A percentile compares a stretch with the other conserved stretches of the same genome.
phyloP scores from a whole-genome alignment of 495 filamentous ascomycete species.

The Rostrohypoxylon terebratum region DNA sequence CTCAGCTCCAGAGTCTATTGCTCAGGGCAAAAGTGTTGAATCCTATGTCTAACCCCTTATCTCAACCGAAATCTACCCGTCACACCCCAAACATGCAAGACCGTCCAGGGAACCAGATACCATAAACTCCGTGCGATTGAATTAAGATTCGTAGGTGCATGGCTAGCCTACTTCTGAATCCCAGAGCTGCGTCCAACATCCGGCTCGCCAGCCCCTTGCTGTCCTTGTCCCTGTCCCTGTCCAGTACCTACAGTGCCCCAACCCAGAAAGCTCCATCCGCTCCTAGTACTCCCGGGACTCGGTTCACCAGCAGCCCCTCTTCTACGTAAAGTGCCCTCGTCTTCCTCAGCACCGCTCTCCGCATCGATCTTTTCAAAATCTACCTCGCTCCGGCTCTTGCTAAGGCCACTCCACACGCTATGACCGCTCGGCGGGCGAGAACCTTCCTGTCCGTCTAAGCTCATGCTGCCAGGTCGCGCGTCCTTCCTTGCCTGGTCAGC shows the following conservation, averaged over 20 bases:
- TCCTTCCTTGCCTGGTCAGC: constrained; percentile 38
- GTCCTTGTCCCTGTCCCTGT: constrained; percentile 7
- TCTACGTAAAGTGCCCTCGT: constrained; percentile 51
- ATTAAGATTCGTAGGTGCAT: constrained; percentile 7
- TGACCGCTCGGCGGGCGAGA: constrained; percentile 58
- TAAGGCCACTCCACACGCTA: constrained; percentile 66
- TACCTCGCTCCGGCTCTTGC: constrained; percentile 77
- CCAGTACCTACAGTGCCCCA: constrained; percentile 56
- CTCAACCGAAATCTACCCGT: constrained; percentile 22
- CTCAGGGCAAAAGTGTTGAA: constrained; percentile 23
- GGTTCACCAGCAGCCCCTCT: constrained; percentile 29
- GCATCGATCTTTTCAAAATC: constrained; percentile 87
- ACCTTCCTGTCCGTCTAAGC: constrained; percentile 45
- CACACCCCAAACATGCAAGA: constrained; percentile 11
- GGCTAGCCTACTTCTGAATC: constrained; percentile 42
- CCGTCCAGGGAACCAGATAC: constrained; percentile 15
- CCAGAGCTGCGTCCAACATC: constrained; percentile 47
- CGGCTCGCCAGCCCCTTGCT: constrained; percentile 14
- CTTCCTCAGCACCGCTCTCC: constrained; percentile 70
- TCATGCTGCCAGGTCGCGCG: constrained; percentile 45
- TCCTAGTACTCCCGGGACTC: constrained; percentile 26
- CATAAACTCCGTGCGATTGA: constrained; percentile 35
- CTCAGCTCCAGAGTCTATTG: constrained; percentile 32
- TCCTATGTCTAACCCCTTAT: constrained; percentile 19
- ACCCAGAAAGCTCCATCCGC: constrained; percentile 71